These are phyloP conservation scores for Saccharomyces hybrid DNA, from an alignment of 1,139 yeast species.

Conservation along the genomic window DNA sequence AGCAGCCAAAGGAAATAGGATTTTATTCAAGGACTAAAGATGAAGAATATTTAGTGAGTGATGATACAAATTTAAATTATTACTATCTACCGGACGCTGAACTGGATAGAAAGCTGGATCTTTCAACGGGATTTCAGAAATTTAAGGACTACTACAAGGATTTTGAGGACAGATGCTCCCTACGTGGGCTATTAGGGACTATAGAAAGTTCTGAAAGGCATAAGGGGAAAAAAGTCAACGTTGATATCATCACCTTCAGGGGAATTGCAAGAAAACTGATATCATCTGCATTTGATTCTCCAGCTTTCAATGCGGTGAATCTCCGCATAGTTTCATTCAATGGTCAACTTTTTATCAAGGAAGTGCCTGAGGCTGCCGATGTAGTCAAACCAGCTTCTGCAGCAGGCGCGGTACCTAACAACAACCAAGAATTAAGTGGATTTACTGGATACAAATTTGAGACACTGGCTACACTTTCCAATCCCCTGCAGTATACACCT, in stretches of 20 bases:
- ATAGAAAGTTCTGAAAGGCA: slow-evolving; percentile 48
- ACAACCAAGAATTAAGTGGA: slow-evolving; percentile 38
- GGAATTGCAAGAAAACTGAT: slow-evolving; percentile 52
- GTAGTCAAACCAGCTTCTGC: slow-evolving; percentile 25
- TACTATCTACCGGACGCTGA: slow-evolving; percentile 71
- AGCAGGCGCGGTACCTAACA: slow-evolving; percentile 7
- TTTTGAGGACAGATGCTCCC: slow-evolving; percentile 33
- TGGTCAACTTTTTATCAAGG: slow-evolving; percentile 77
- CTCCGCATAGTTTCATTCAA: slow-evolving; percentile 61
- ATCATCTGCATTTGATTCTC: slow-evolving; percentile 26
- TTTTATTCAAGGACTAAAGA: slow-evolving; percentile 24
- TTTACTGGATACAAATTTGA: slow-evolving; percentile 84
- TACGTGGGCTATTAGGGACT: slow-evolving; percentile 52
- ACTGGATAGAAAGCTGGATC: slow-evolving; percentile 46
- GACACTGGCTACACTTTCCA: slow-evolving; percentile 61
- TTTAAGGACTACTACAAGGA: slow-evolving; percentile 41
- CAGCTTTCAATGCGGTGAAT: slow-evolving; percentile 42
- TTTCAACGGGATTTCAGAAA: slow-evolving; percentile 54
- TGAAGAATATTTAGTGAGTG: slow-evolving; percentile 34
- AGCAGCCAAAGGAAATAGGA: slow-evolving; percentile 30
- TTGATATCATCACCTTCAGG: slow-evolving; percentile 73
- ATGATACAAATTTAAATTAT: slow-evolving; percentile 50
- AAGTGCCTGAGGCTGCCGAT: slow-evolving; percentile 36
- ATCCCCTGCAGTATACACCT: slow-evolving; percentile 66
- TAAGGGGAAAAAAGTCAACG: slow-evolving; percentile 42